Evolutionary conservation across 805 yeast species (phyloP).

Genomic region (Komagataella pastoris): DNA sequence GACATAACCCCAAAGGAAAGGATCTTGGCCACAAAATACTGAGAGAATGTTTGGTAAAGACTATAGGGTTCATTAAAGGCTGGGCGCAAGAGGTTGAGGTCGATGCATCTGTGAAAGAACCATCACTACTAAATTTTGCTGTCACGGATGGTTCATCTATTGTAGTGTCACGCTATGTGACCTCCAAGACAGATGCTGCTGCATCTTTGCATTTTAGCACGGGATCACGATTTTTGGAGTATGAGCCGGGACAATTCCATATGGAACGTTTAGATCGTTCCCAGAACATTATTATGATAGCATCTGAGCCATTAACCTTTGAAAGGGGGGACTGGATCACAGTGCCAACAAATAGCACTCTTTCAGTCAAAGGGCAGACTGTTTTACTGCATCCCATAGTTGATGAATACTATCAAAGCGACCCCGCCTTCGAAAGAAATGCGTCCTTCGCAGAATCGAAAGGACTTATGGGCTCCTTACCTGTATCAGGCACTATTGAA

Average conservation of each 20-base stretch:
- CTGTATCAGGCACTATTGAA: constrained; percentile 39
- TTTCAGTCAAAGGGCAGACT: constrained; percentile 75
- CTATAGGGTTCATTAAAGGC: constrained; percentile 61
- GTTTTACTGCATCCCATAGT: constrained; percentile 82
- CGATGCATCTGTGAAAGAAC: constrained; percentile 32
- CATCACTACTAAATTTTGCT: constrained; percentile 85
- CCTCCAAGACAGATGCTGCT: constrained; percentile 86
- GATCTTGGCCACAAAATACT: constrained; percentile 40
- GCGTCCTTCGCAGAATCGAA: constrained; percentile 77
- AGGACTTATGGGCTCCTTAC: constrained; percentile 90
- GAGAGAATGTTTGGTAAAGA: constrained; percentile 54
- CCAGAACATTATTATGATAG: constrained; percentile 88
- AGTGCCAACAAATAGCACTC: constrained; percentile 81
- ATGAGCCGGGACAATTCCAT: constrained; percentile 80
- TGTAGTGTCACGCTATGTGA: constrained; percentile 78
- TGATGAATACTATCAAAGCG: constrained; percentile 77
- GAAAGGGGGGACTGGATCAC: constrained; percentile 97
- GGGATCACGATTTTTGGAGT: constrained; percentile 84
- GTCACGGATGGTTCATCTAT: constrained; percentile 86
- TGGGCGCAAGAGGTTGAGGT: constrained; percentile 60
- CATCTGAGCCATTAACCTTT: constrained; percentile 92
- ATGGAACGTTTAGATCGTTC: constrained; percentile 91
- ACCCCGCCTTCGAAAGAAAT: constrained; percentile 55
- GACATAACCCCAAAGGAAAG: constrained; percentile 29
- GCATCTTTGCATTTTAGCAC: constrained; percentile 92